These are phyloP conservation scores for Colletotrichum sp. DNA, from an alignment of 2,329 filamentous ascomycete genomes.

Conservation along the genomic window DNA sequence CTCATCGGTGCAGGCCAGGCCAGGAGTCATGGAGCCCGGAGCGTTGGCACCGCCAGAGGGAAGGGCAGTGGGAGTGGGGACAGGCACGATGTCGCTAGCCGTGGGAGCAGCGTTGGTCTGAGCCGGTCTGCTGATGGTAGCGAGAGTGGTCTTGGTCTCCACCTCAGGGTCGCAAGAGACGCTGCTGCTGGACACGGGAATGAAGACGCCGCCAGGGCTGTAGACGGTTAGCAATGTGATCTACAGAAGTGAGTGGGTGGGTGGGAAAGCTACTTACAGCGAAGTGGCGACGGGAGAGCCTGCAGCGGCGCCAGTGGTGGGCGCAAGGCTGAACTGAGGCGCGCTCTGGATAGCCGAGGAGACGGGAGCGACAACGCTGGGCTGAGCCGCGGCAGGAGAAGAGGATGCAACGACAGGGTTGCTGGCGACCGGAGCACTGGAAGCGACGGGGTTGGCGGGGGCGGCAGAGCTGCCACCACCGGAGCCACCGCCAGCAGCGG, in stretches of 20 bases:
- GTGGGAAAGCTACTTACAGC: constrained; percentile 27
- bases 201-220: constrained; percentile 49
- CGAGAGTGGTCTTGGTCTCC: constrained; percentile 26
- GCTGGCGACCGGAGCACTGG: not conserved
- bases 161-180: constrained; percentile 18
- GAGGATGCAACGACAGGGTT: not conserved
- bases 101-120: constrained; percentile 5
- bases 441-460: constrained; percentile 22
- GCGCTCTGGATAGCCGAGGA: not conserved
- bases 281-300: constrained; percentile 21
- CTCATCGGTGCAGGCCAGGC: constrained; percentile 54
- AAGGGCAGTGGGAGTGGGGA: not conserved
- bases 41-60: constrained; percentile 23
- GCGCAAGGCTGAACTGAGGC: not conserved
- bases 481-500: constrained; percentile 32
- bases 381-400: not conserved
- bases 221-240: constrained; percentile 24
- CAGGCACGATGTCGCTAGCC: not conserved
- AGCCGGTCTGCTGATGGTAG: constrained; percentile 27
- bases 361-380: not conserved
- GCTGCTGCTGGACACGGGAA: constrained; percentile 34
- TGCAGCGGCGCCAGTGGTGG: constrained; percentile 10
- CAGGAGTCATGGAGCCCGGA: constrained; percentile 35
- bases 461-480: constrained; percentile 22
- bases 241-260: not conserved